Base-by-base conservation (phyloP, 805 yeast species). In the Candida silvicultrix region DNA sequence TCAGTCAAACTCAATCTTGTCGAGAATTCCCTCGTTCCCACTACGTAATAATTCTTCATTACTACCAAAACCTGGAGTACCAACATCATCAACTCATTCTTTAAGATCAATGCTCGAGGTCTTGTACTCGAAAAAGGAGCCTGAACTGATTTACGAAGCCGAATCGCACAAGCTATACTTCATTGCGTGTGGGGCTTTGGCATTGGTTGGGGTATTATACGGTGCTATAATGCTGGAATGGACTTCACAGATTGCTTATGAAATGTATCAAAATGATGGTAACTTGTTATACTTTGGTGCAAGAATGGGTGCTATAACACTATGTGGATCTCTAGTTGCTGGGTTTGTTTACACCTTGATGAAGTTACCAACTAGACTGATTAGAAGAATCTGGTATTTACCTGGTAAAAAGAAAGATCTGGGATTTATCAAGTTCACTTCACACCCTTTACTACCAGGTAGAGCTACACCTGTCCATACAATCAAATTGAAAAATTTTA, bases 151-250 rank as follows among this genome's bases (percentile, higher is more conserved):
- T 39, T 88, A 87, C 64, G 92, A 86, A 68, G 80, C 89, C 22
- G 95, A 88, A 64, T 86, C 94, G 0, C 95, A 88, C 59, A 69
- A 85, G 46, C 69, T 85, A 29, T 88, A 86, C 62, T 87, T 86
- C 61, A 67, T 85, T 11, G 75, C 80, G 19, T 77, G 86, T 59
- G 78, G 81, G 50, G 79, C 86, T 40, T 72, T 83, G 57, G 87
- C 89, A 0, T 66, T 85, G 35, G 80, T 83, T 11, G 78, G 84
- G 54, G 70, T 84, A 2, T 71, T 83, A n/a, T 87, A 87, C 60
- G 86, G 85, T 6, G 61, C 83, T 41, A 78, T 76, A 4, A 70
- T 81, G 49, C 59, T 74, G 7, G 88, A 83, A 49, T 74, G 75
- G 70, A 77, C 81, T 0, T 60, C 70, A 48, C 73, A 70, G 46